phyloP scores from a whole-genome alignment of 192 early-diverging fungal species.

The Phycomyces nitens region DNA sequence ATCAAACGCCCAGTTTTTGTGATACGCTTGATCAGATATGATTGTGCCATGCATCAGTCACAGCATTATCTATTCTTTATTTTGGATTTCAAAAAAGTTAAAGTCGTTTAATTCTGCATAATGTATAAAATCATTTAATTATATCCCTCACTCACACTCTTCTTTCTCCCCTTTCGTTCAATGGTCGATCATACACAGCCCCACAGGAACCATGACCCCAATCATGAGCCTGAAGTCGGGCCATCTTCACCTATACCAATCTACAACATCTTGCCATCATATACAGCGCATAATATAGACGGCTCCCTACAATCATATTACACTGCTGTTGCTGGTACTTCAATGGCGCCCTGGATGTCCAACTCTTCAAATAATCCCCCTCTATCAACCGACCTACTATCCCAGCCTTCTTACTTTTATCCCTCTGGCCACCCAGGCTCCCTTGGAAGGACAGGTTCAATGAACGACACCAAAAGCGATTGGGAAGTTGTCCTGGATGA shows the following conservation, averaged over 20 bases:
- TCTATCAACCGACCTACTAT: background rate
- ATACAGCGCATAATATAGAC: background rate
- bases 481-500: conserved; percentile 38
- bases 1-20: conserved; percentile 4
- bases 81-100: too few relatives aligned
- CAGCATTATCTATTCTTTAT: background rate
- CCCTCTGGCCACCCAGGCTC: background rate
- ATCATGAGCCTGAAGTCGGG: background rate
- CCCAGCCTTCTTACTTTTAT: background rate
- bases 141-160: too few relatives aligned
- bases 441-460: background rate
- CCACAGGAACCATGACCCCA: background rate
- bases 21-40: background rate
- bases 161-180: too few relatives aligned
- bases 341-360: conserved; percentile 55
- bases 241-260: background rate
- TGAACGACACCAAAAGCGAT: conserved; percentile 43
- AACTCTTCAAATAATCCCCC: background rate
- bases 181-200: background rate
- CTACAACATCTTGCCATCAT: background rate
- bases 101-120: background rate
- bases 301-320: conserved; percentile 52
- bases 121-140: too few relatives aligned
- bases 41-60: background rate
- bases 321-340: background rate